Base-by-base conservation (phyloP, 805 yeast species). In the Cyberlindnera euphorbiae region DNA sequence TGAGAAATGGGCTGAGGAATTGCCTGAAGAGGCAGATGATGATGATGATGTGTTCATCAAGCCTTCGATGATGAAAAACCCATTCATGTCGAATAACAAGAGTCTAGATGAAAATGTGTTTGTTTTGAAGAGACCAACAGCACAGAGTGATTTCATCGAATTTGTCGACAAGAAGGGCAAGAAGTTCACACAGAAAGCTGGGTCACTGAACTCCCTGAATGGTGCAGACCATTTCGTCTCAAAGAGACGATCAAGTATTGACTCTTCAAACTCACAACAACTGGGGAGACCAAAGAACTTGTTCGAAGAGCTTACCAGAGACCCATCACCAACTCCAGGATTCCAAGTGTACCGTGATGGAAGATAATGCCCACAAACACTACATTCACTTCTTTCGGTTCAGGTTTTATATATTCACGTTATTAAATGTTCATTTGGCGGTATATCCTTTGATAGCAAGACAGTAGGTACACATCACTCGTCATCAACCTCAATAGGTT, bases 81-180 rank as follows among this genome's bases (percentile, higher is more conserved):
- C 57, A 21, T 53, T 51, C 32, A 30, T 49, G 2, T 26, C 49
- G 4, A 15, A 27, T 4, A 29, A 19, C 15, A 17, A n/a, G n/a
- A n/a, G n/a, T n/a, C n/a, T n/a, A n/a, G n/a, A n/a, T n/a, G n/a
- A n/a, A n/a, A n/a, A n/a, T n/a, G 45, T 40, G 32, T 36, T 38
- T 27, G 32, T 33, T 4, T 13, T 45, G 17, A 39, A 32, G 16
- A 45, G 35, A 33, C 45, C 45, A 4, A 11, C 26, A 6, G 38
- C 35, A 41, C 39, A 45, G 49, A 13, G 53, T 46, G 39, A 44
- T 37, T 30, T 47, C 48, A 26, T 48, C 52, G 22, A 55, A 58
- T n/a, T 51, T 55, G 45, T 63, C 4, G 57, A 63, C 39, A 63
- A 58, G 41, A 53, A 47, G 28, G 67, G 68, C 7, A 53, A 59